Base-by-base conservation (phyloP, 345 rosid genomes). In the Lumnitzera littorea region DNA sequence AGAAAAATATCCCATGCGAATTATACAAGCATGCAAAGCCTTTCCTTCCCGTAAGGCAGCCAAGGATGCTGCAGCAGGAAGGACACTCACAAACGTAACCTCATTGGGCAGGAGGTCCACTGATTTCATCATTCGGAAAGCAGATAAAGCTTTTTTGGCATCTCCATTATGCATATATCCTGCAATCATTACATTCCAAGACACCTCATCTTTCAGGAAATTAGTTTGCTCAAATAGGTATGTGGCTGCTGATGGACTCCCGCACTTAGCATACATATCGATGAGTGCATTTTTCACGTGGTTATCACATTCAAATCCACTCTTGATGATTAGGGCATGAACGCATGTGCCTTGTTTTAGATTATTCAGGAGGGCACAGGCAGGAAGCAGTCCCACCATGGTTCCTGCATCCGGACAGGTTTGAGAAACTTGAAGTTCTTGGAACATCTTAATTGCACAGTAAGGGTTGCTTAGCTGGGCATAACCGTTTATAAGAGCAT, bases 111-210 rank as follows among this genome's bases (percentile, higher is more conserved):
- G 70, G 56, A 70, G 60, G 23, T 66, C 69, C 72, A 70, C 82
- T 15, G 61, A 60, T 63, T 55, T 77, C 91, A 85, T 85, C 57
- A 56, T 68, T 43, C 15, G 53, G 62, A 78, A 85, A 48, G 77
- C 56, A 24, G 75, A 72, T 64, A 83, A 64, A 61, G 82, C 75
- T 68, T 79, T 73, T 61, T 68, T 65, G 58, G 82, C 84, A 64
- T 81, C 80, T 53, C 84, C 80, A 53, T 69, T 75, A 60, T 77
- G 73, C 64, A 81, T 59, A 70, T 66, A 81, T 62, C 86, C 88
- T 0, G 78, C 66, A 69, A 83, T 83, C 71, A 81, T 72, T 56
- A 77, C 66, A 68, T 85, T 85, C 91, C 88, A 85, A 29, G 84
- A 83, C 24, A 83, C 69, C 25, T 56, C 66, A 51, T 71, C 74